Evolutionary conservation across 2,329 filamentous ascomycete species (phyloP).

Genomic region (Claviceps arundinis): DNA sequence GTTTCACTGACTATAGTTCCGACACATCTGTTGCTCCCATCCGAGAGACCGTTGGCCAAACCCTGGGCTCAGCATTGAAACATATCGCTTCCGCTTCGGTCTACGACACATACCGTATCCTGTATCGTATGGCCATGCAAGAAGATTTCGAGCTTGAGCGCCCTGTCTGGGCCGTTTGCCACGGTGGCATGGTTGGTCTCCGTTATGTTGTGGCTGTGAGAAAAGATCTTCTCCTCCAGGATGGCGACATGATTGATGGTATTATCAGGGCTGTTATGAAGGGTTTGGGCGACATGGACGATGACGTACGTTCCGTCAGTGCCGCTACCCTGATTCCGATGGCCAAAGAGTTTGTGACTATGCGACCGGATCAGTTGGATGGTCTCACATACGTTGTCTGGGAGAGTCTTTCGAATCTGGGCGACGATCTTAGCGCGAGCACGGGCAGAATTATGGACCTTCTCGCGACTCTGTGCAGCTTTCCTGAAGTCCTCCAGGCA

Average conservation of each 20-base stretch:
- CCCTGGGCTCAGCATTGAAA: conserved; percentile 75
- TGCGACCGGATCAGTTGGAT: conserved; percentile 66
- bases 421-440: conserved; percentile 91
- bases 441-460: conserved; percentile 98
- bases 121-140: conserved; percentile 88
- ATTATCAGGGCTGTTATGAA: conserved; percentile 90
- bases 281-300: conserved; percentile 77
- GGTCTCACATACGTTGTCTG: conserved; percentile 87
- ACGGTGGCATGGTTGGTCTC: conserved; percentile 94
- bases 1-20: conserved; percentile 94
- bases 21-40: conserved; percentile 96
- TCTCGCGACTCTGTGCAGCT: conserved; percentile 86
- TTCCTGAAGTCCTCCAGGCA: conserved; percentile 78
- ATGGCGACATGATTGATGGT: conserved; percentile 79
- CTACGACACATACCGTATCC: conserved; percentile 67
- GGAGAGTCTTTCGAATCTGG: conserved; percentile 93
- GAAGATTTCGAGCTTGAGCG: conserved; percentile 60
- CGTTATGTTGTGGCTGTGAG: conserved; percentile 90
- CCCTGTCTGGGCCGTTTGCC: conserved; percentile 85
- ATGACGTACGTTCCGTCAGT: conserved; percentile 92
- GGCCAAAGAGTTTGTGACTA: conserved; percentile 81
- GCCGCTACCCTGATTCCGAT: conserved; percentile 96
- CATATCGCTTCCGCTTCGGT: conserved; percentile 72
- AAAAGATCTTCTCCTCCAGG: conserved; percentile 77
- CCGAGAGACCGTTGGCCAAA: conserved; percentile 87